A percentile compares a stretch with the other conserved stretches of the same genome.
phyloP scores from a whole-genome alignment of 225 moss, liverwort and hornwort species.

The Asterella californica region DNA sequence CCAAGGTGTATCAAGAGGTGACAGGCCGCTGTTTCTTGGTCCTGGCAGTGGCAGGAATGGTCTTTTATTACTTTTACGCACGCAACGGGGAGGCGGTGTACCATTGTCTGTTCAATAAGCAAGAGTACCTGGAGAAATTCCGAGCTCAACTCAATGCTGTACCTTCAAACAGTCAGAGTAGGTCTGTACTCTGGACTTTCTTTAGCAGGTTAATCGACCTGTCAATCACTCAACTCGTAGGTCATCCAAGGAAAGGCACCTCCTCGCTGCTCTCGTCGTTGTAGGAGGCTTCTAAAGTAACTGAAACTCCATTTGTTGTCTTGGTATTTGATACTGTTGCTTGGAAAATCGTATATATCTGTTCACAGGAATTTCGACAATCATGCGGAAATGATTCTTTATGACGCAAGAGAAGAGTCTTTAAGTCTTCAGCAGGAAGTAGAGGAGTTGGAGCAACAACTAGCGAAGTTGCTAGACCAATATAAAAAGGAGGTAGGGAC shows the following conservation, averaged over 20 bases:
- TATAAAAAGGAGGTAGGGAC: constrained; percentile 25
- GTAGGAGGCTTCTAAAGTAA: background rate
- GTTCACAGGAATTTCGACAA: constrained; percentile 12
- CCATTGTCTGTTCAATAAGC: constrained; percentile 40
- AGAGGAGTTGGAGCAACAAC: constrained; percentile 24
- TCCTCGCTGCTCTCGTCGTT: background rate
- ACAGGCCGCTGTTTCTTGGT: constrained; percentile 55
- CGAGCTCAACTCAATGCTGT: constrained; percentile 31
- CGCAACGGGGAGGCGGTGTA: constrained; percentile 48
- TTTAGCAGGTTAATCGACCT: background rate
- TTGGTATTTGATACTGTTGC: background rate
- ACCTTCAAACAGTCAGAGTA: constrained; percentile 24
- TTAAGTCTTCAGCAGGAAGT: constrained; percentile 26
- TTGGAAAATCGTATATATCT: background rate
- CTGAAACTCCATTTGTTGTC: background rate
- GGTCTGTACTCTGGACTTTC: constrained; percentile 20
- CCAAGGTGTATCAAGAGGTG: constrained; percentile 45
- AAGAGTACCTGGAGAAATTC: constrained; percentile 36
- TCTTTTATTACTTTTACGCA: constrained; percentile 59
- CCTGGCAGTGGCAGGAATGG: constrained; percentile 45
- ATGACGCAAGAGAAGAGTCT: constrained; percentile 38
- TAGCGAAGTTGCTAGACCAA: constrained; percentile 28
- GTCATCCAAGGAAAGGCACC: background rate
- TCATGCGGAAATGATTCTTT: constrained; percentile 30
- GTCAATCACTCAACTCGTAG: background rate